phyloP scores from a whole-genome alignment of 768 basidiomycete genomes.

The Cantharellus cinnabarinus region DNA sequence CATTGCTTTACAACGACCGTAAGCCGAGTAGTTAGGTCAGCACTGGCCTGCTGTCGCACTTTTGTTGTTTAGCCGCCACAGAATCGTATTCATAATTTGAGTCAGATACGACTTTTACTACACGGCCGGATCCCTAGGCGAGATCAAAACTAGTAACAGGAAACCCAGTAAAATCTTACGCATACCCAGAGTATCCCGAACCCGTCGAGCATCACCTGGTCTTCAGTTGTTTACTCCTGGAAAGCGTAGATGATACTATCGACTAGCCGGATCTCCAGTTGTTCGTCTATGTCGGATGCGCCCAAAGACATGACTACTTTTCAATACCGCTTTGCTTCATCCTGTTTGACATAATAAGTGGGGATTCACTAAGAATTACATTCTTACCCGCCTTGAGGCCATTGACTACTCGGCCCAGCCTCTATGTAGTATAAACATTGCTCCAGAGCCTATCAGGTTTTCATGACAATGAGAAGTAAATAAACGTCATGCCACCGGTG shows the following conservation, averaged over 20 bases:
- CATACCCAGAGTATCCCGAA: conserved; percentile 80
- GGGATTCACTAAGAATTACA: background rate
- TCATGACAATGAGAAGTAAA: too few relatives aligned
- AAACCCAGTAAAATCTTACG: conserved; percentile 1
- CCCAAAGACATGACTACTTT: conserved; percentile 87
- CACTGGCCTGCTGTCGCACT: conserved; percentile 94
- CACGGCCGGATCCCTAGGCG: conserved; percentile 53
- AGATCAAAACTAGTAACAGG: background rate
- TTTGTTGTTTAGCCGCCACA: conserved; percentile 99
- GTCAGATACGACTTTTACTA: conserved; percentile 76
- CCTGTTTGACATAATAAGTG: conserved; percentile 12
- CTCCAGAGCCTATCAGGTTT: too few relatives aligned
- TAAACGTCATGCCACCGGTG: too few relatives aligned
- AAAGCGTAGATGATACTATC: conserved; percentile 99
- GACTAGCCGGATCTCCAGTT: conserved; percentile 80
- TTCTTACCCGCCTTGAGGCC: conserved; percentile 41
- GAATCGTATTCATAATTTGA: conserved; percentile 94
- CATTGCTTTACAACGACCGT: conserved; percentile 90
- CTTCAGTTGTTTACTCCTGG: conserved; percentile 98
- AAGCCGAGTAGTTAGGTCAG: conserved; percentile 89
- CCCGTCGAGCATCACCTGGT: conserved; percentile 97
- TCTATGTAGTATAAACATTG: conserved; percentile 30
- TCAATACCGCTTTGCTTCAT: conserved; percentile 74
- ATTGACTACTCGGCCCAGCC: conserved; percentile 73
- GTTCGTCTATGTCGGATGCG: conserved; percentile 94